A percentile compares a stretch with the other conserved stretches of the same genome.
Conservation (phyloP, 768 basidiomycete genomes). For the Xerocomellus amylosporus region DNA sequence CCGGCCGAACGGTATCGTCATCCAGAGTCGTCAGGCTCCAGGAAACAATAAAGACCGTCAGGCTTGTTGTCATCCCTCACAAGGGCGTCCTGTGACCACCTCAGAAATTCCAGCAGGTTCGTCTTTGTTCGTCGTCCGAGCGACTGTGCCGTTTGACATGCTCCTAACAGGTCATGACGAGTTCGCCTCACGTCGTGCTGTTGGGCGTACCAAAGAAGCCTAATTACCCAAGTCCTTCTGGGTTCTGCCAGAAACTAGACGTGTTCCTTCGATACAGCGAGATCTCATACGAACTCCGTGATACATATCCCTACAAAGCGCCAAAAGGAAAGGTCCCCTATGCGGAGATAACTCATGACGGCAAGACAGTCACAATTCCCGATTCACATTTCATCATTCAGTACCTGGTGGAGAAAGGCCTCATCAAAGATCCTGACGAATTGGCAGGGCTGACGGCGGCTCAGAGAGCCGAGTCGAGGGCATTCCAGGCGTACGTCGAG, state of each 20-base stretch:
- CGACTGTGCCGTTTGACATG: neutral
- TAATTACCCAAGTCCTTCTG: slow-evolving; percentile 25
- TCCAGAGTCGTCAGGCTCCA: neutral
- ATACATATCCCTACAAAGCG: slow-evolving; percentile 23
- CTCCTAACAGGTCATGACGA: slow-evolving; percentile 14
- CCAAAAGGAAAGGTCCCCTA: slow-evolving; percentile 36
- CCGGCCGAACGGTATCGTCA: neutral
- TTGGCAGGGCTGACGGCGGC: slow-evolving; percentile 23
- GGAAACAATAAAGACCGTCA: neutral
- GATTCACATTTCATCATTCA: slow-evolving; percentile 36
- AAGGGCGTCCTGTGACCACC: neutral
- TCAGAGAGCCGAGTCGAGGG: slow-evolving; percentile 34
- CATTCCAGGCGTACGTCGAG: slow-evolving; percentile 34
- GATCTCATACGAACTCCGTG: slow-evolving; percentile 28
- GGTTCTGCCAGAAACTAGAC: slow-evolving; percentile 36
- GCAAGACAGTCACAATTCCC: slow-evolving; percentile 18
- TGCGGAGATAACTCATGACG: slow-evolving; percentile 27
- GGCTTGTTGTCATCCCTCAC: neutral
- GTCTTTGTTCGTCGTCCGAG: neutral
- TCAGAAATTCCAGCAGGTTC: neutral
- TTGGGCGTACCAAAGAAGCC: slow-evolving; percentile 24
- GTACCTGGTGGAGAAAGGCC: slow-evolving; percentile 25
- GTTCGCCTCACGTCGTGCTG: slow-evolving; percentile 24
- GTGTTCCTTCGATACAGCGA: slow-evolving; percentile 28
- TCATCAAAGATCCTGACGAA: slow-evolving; percentile 30